Conservation (phyloP, 2,329 filamentous ascomycete species). For the Colletotrichum cordylinicola region DNA sequence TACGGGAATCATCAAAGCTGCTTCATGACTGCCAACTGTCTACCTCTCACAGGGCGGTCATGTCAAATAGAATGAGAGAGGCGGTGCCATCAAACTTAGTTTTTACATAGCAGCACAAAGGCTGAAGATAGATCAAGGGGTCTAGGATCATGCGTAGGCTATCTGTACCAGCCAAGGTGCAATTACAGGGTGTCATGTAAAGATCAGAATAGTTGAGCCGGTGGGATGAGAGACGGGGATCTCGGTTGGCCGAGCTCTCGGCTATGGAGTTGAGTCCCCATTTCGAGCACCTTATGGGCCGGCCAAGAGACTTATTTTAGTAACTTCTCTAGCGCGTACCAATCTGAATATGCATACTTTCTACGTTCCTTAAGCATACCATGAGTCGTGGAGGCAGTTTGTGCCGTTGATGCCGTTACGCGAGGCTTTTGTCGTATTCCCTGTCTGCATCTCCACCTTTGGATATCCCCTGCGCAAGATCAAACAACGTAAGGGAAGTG, state of each 20-base stretch:
- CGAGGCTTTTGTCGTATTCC: neutral
- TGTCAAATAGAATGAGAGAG: neutral
- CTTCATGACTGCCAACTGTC: neutral
- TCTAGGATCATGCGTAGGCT: neutral
- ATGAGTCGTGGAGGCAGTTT: neutral
- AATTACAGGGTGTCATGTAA: neutral
- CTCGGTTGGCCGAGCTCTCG: neutral
- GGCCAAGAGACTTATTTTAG: neutral
- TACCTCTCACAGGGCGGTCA: neutral
- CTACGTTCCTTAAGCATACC: neutral
- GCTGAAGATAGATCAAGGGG: neutral
- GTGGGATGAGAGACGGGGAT: neutral
- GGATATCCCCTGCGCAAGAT: neutral
- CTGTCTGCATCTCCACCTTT: neutral
- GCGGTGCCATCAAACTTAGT: neutral
- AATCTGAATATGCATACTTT: neutral
- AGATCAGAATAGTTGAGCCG: neutral
- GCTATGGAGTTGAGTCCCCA: neutral
- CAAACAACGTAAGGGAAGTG: neutral
- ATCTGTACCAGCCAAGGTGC: neutral
- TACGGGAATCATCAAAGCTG: neutral
- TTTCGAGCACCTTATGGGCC: neutral
- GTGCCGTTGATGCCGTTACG: neutral
- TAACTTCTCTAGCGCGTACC: neutral
- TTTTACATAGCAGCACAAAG: neutral